Conservation (phyloP, 306 rosid genomes). For the Lathyrus sativus region DNA sequence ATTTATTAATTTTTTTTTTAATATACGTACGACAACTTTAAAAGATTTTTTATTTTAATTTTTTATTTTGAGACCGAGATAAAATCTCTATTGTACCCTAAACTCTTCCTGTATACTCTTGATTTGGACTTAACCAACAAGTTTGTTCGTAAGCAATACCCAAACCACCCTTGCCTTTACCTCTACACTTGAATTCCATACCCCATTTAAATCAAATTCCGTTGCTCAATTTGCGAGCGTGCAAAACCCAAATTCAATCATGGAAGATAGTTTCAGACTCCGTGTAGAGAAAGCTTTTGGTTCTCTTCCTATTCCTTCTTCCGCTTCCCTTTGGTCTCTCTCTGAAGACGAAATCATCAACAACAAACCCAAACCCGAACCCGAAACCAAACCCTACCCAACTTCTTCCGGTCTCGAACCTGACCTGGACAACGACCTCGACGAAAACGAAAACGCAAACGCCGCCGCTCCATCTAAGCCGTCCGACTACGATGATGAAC, state of each 20-base stretch:
- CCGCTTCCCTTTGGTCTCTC: conserved; percentile 73
- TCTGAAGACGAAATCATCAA: conserved; percentile 68
- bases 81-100: too few relatives aligned
- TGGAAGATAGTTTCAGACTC: conserved; percentile 50
- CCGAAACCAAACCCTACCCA: conserved; percentile 42
- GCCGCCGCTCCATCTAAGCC: conserved; percentile 46
- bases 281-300: conserved; percentile 42
- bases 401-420: conserved; percentile 25
- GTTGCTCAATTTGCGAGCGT: background rate
- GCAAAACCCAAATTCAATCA: background rate
- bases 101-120: background rate
- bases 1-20: too few relatives aligned
- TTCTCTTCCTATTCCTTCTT: conserved; percentile 42
- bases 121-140: background rate
- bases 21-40: too few relatives aligned
- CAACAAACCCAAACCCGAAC: conserved; percentile 41
- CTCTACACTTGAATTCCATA: background rate
- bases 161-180: background rate
- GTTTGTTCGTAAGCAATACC: background rate
- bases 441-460: conserved; percentile 45
- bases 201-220: background rate
- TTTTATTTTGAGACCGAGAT: too few relatives aligned
- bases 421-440: conserved; percentile 53
- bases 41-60: too few relatives aligned
- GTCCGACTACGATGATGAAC: conserved; percentile 71